phyloP scores from a whole-genome alignment of 2,329 filamentous ascomycete genomes.

The Cryphonectria nitschkei region DNA sequence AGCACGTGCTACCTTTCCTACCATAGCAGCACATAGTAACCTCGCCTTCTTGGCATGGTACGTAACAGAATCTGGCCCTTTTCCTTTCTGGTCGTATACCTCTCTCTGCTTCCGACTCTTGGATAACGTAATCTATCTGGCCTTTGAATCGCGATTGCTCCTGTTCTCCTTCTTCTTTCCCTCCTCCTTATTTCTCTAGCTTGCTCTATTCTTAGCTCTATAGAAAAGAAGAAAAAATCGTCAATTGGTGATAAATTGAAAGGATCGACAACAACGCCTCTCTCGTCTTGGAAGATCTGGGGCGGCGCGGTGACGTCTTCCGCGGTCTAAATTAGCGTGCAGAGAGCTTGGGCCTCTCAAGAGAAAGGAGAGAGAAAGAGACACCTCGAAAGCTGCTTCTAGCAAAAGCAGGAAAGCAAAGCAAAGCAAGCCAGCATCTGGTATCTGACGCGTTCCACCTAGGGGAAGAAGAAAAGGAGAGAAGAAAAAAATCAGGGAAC shows the following conservation, averaged over 20 bases:
- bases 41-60: neutral
- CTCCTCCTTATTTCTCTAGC: neutral
- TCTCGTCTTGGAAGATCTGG: neutral
- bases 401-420: neutral
- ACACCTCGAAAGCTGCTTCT: neutral
- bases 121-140: neutral
- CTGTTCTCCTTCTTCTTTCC: neutral
- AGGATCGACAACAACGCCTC: neutral
- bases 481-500: neutral
- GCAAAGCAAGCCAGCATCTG: neutral
- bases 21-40: no score
- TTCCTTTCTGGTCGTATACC: neutral
- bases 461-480: neutral
- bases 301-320: constrained; percentile 15
- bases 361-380: neutral
- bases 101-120: neutral
- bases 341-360: constrained; percentile 9
- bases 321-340: neutral
- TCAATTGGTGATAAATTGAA: neutral
- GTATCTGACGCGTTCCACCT: neutral
- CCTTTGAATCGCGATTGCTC: neutral
- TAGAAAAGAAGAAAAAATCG: neutral
- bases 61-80: neutral
- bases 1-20: constrained; percentile 5
- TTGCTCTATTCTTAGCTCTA: neutral